These are phyloP conservation scores for Penicillium longicatenatum DNA, from an alignment of 495 filamentous ascomycete genomes.

Conservation along the genomic window DNA sequence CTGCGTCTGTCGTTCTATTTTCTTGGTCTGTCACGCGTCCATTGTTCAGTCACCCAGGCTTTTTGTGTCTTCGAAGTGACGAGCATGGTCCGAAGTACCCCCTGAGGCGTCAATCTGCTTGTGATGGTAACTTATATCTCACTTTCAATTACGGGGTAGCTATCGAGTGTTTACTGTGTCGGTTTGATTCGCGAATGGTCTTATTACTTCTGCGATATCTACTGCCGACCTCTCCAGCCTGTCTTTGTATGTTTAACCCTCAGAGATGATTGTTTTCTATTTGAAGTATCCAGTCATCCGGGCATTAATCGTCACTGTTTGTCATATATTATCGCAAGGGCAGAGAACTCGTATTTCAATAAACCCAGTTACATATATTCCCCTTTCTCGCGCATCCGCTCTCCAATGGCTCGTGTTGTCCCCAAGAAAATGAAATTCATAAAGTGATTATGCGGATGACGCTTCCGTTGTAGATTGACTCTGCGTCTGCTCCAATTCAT, in stretches of 20 bases:
- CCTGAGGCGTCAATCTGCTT: constrained; percentile 20
- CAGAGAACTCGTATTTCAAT: constrained; percentile 8
- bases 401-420: background rate
- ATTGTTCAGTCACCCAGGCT: constrained; percentile 8
- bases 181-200: constrained; percentile 24
- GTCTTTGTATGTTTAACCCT: constrained; percentile 12
- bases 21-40: constrained; percentile 15
- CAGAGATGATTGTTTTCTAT: background rate
- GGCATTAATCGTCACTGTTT: background rate
- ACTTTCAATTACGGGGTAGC: constrained; percentile 20
- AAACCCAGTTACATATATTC: constrained; percentile 1
- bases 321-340: constrained; percentile 9
- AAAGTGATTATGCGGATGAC: background rate
- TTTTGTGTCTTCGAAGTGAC: constrained; percentile 10
- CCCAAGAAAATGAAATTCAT: background rate
- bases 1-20: constrained; percentile 23
- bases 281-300: constrained; percentile 9
- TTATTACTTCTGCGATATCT: constrained; percentile 17
- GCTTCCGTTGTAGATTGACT: constrained; percentile 11
- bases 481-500: constrained; percentile 15
- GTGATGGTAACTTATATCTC: constrained; percentile 25
- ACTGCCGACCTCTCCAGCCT: constrained; percentile 12
- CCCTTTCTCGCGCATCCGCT: background rate
- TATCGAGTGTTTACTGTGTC: constrained; percentile 23
- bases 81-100: constrained; percentile 14